Percentiles rank a stretch among this genome's conserved stretches.
phyloP scores from a whole-genome alignment of 73 alveolate genomes.

The Blepharisma japonicum region DNA sequence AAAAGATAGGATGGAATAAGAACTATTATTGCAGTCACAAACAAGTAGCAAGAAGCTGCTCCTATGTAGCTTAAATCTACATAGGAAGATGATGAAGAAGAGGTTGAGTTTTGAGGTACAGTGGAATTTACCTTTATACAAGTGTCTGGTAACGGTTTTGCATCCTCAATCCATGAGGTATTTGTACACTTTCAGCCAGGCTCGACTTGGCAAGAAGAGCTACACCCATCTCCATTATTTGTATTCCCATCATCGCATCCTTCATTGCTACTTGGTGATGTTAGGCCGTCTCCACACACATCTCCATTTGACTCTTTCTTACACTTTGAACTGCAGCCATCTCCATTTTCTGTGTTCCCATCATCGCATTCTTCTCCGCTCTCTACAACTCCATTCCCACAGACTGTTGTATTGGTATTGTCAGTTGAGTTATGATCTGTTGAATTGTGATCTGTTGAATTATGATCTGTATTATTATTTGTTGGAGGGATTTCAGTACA shows the following conservation, averaged over 20 bases:
- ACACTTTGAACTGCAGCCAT: slow-evolving; percentile 44
- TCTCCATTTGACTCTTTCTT: slow-evolving; percentile 38
- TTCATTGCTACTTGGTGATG: slow-evolving; percentile 20
- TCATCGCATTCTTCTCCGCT: slow-evolving; percentile 58
- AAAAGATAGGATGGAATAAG: background rate
- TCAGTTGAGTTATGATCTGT: background rate
- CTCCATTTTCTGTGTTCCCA: slow-evolving; percentile 39
- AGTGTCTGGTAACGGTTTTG: background rate
- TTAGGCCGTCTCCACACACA: slow-evolving; percentile 37
- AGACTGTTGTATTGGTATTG: slow-evolving; percentile 2
- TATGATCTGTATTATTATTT: slow-evolving; percentile 3
- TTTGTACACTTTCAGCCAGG: slow-evolving; percentile 35
- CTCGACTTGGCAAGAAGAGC: slow-evolving; percentile 35
- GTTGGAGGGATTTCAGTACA: background rate
- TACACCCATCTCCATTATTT: slow-evolving; percentile 45
- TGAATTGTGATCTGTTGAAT: slow-evolving; percentile 11
- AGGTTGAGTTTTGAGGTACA: background rate
- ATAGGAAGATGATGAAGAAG: background rate
- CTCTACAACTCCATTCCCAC: slow-evolving; percentile 51
- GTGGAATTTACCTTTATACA: background rate
- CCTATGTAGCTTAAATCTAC: background rate
- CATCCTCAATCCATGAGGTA: background rate
- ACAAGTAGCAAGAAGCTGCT: background rate
- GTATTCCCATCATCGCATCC: slow-evolving; percentile 60
- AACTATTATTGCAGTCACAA: background rate